Evolutionary conservation across 345 rosid genomes (phyloP).

Genomic region (Ricinus communis): DNA sequence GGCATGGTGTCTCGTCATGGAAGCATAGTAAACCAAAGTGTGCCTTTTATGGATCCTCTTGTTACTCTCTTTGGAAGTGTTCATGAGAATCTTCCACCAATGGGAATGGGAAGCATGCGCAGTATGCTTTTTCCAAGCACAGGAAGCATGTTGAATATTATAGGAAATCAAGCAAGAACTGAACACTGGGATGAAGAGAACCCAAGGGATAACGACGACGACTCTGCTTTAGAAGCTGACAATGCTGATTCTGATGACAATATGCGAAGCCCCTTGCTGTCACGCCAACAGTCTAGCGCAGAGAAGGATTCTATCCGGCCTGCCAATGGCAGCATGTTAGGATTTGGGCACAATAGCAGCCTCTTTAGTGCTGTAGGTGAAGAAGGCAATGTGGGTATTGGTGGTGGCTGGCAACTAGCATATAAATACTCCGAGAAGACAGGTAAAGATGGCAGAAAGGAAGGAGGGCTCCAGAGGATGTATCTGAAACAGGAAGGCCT

Average conservation of each 20-base stretch:
- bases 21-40: constrained; percentile 32
- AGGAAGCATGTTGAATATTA: constrained; percentile 34
- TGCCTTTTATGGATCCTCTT: constrained; percentile 42
- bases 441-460: constrained; percentile 31
- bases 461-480: constrained; percentile 35
- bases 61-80: constrained; percentile 46
- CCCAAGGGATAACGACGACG: constrained; percentile 20
- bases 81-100: constrained; percentile 37
- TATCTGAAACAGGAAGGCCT: constrained; percentile 39
- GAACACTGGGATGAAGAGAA: constrained; percentile 34
- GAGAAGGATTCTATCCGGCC: constrained; percentile 17
- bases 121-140: constrained; percentile 28
- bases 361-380: constrained; percentile 17
- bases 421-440: constrained; percentile 31
- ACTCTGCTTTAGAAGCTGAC: constrained; percentile 8
- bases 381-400: constrained; percentile 33
- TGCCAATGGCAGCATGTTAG: constrained; percentile 2
- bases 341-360: constrained; percentile 24
- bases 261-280: constrained; percentile 35
- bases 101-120: constrained; percentile 25
- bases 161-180: constrained; percentile 19
- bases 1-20: constrained; percentile 36
- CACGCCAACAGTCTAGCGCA: constrained; percentile 14
- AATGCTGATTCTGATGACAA: constrained; percentile 28
- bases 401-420: constrained; percentile 53